Evolutionary conservation across 176 grass and related monocot species (phyloP).

Genomic region (Aegilops tauschii): DNA sequence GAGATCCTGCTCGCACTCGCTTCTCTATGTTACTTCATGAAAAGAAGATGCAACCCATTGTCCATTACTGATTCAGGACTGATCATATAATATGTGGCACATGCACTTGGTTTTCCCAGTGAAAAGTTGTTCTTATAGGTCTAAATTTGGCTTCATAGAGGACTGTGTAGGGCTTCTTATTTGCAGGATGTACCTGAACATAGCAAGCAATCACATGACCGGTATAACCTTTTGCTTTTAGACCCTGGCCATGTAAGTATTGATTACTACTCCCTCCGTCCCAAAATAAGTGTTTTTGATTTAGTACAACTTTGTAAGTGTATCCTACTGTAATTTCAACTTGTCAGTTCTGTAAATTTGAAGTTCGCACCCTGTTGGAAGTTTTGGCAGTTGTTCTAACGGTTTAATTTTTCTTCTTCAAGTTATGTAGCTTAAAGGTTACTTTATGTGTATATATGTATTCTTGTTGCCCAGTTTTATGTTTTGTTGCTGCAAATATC

Average conservation of each 20-base stretch:
- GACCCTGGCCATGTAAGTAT: constrained; percentile 83
- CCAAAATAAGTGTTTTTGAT: too few relatives aligned
- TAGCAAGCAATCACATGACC: not conserved
- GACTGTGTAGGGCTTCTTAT: not conserved
- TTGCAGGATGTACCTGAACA: constrained; percentile 41
- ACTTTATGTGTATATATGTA: not conserved
- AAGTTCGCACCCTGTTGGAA: not conserved
- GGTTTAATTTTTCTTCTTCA: not conserved
- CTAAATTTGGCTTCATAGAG: not conserved
- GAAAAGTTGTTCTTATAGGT: not conserved
- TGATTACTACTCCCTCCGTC: not conserved
- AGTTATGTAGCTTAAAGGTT: not conserved
- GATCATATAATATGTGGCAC: not conserved
- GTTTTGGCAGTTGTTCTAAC: not conserved
- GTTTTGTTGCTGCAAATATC: not conserved
- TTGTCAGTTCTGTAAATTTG: not conserved
- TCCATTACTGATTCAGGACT: not conserved
- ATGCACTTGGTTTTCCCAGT: not conserved
- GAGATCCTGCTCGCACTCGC: not conserved
- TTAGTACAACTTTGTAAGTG: too few relatives aligned
- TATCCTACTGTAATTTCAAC: not conserved
- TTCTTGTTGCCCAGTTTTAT: not conserved
- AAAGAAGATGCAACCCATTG: not conserved
- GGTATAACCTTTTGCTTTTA: constrained; percentile 48
- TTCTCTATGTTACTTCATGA: not conserved